Conservation (phyloP, 1,139 yeast species). For the Nematodospora anomalae region DNA sequence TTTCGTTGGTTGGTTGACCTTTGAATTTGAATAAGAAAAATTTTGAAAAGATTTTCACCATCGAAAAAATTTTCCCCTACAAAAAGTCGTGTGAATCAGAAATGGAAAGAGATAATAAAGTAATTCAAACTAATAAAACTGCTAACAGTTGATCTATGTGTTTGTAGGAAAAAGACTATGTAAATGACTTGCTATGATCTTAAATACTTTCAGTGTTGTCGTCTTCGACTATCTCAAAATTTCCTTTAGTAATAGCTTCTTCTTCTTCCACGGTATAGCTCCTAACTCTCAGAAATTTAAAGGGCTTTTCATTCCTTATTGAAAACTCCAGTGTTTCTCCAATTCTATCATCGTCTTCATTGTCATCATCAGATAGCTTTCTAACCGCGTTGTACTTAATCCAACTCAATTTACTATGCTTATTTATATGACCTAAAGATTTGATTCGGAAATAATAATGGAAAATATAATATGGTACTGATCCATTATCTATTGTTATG, state of each 20-base stretch:
- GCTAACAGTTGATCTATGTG: too few relatives aligned
- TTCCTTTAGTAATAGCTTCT: not conserved
- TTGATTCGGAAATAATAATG: constrained; percentile 60
- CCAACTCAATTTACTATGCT: constrained; percentile 73
- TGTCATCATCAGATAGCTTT: constrained; percentile 30
- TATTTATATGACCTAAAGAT: constrained; percentile 52
- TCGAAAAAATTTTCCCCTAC: constrained; percentile 9
- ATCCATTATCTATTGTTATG: constrained; percentile 56
- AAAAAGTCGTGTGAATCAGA: constrained; percentile 4
- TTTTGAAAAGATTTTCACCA: constrained; percentile 1
- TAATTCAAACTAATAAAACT: too few relatives aligned
- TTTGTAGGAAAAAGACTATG: too few relatives aligned
- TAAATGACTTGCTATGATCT: too few relatives aligned
- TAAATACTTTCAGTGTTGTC: too few relatives aligned
- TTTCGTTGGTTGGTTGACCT: constrained; percentile 1
- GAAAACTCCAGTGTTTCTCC: constrained; percentile 57
- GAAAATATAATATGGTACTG: constrained; percentile 62
- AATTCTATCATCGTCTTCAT: constrained; percentile 37
- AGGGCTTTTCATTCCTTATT: constrained; percentile 71
- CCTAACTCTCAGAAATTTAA: constrained; percentile 64
- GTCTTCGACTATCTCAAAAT: too few relatives aligned
- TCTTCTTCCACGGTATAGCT: constrained; percentile 31
- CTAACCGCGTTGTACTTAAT: constrained; percentile 55
- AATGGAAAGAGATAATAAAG: constrained; percentile 1
- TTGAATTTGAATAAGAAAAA: constrained; percentile 2